Conservation (phyloP, 495 filamentous ascomycete genomes). For the Hypoxylon lenormandii region DNA sequence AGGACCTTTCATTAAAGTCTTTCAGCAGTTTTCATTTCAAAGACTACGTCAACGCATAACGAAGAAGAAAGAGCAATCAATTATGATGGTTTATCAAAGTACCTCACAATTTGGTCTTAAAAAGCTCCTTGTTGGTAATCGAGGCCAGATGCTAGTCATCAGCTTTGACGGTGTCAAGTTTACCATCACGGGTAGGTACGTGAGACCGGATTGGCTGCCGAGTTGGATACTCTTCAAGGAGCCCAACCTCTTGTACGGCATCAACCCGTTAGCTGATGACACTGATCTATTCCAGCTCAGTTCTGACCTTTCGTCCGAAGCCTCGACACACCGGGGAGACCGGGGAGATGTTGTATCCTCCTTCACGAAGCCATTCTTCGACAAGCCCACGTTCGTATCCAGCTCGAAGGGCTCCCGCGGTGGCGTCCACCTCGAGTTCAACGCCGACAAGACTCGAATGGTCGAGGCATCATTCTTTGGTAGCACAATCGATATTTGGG, state of each 20-base stretch:
- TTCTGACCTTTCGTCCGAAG: not conserved
- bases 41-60: too few species aligned
- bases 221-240: conserved; percentile 47
- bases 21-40: too few species aligned
- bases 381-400: conserved; percentile 23
- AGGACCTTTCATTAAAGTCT: too few species aligned
- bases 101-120: not conserved
- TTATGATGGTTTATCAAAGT: too few species aligned
- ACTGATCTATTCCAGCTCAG: conserved; percentile 29
- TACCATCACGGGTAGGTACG: conserved; percentile 32
- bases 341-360: too few species aligned
- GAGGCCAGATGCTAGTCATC: conserved; percentile 31
- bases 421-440: conserved; percentile 53
- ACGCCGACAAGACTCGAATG: conserved; percentile 47
- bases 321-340: not conserved
- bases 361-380: conserved; percentile 1
- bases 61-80: too few species aligned
- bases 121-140: conserved; percentile 39
- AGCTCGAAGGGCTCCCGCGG: conserved; percentile 46
- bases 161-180: conserved; percentile 41
- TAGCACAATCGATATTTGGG: conserved; percentile 51
- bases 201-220: conserved; percentile 22
- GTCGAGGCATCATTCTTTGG: conserved; percentile 48
- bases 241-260: conserved; percentile 41
- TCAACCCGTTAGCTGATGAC: conserved; percentile 31